A percentile compares a stretch with the other conserved stretches of the same genome.
Evolutionary conservation across 805 yeast genomes (phyloP).

Genomic region (Priceomyces haplophilus): DNA sequence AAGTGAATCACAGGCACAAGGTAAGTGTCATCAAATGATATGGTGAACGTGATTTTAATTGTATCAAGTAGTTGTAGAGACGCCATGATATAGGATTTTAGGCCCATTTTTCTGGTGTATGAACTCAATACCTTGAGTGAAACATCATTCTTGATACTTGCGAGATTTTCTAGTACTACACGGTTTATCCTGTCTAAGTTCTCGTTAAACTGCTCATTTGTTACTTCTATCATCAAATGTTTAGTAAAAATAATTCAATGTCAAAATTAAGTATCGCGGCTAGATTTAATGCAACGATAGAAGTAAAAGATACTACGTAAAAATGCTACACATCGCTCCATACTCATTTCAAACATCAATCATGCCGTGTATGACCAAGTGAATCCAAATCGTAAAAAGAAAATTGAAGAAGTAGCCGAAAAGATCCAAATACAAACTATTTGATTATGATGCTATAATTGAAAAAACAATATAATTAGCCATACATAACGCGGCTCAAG

Average conservation of each 20-base stretch:
- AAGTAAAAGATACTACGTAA: no score
- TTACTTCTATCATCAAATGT: constrained; percentile 6
- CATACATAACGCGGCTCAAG: no score
- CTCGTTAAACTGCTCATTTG: constrained; percentile 12
- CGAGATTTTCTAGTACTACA: constrained; percentile 10
- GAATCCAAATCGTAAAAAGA: no score
- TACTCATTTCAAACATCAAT: background rate
- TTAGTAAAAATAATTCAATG: no score
- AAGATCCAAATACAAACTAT: no score
- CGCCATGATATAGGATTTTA: constrained; percentile 6
- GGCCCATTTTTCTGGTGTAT: constrained; percentile 4
- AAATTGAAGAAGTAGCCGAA: no score
- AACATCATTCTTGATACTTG: background rate
- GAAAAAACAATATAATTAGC: no score
- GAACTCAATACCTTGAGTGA: background rate
- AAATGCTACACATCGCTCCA: no score
- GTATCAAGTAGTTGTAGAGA: background rate
- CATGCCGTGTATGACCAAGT: background rate
- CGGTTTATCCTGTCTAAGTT: constrained; percentile 14
- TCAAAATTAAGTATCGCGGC: background rate
- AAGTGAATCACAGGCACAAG: constrained; percentile 29
- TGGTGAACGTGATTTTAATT: constrained; percentile 20
- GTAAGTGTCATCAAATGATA: constrained; percentile 29
- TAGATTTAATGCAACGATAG: no score
- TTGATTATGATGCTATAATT: no score